These are phyloP conservation scores for Ensete glaucum DNA, from an alignment of 176 grass and related monocot genomes.

Conservation along the genomic window DNA sequence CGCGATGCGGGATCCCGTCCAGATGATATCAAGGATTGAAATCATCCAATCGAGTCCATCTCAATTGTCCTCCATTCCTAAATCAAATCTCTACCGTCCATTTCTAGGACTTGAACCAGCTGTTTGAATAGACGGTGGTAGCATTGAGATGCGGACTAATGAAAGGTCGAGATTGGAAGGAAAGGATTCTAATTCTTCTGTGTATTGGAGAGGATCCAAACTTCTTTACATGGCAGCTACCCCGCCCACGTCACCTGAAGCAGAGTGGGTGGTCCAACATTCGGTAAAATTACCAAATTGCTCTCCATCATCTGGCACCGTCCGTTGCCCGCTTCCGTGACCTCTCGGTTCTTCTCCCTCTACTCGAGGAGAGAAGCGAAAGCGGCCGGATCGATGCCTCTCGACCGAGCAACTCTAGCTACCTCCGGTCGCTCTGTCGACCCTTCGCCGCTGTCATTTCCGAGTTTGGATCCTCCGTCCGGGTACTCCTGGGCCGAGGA, in stretches of 20 bases:
- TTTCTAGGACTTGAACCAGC: no score
- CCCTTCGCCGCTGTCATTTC: not conserved
- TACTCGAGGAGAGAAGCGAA: slow-evolving; percentile 1
- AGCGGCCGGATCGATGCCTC: slow-evolving; percentile 1
- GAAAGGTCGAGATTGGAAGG: no score
- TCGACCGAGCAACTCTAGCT: not conserved
- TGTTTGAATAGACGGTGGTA: no score
- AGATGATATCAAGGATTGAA: no score
- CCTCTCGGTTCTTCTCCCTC: not conserved
- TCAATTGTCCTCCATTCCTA: no score
- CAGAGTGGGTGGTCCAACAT: not conserved
- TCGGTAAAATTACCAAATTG: not conserved
- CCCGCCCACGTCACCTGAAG: no score
- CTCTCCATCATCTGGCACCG: not conserved
- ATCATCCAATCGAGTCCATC: no score
- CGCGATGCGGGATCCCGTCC: no score
- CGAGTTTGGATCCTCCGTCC: slow-evolving; percentile 10
- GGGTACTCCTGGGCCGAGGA: slow-evolving; percentile 40
- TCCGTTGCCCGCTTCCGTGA: not conserved
- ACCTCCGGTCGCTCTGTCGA: not conserved
- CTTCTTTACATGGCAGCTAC: no score
- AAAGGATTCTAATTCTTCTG: not conserved
- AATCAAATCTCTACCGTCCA: no score
- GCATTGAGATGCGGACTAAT: no score
- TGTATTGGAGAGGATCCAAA: not conserved